Base-by-base conservation (phyloP, 1,284 basidiomycete genomes). In the Cystobasidium pallidum region DNA sequence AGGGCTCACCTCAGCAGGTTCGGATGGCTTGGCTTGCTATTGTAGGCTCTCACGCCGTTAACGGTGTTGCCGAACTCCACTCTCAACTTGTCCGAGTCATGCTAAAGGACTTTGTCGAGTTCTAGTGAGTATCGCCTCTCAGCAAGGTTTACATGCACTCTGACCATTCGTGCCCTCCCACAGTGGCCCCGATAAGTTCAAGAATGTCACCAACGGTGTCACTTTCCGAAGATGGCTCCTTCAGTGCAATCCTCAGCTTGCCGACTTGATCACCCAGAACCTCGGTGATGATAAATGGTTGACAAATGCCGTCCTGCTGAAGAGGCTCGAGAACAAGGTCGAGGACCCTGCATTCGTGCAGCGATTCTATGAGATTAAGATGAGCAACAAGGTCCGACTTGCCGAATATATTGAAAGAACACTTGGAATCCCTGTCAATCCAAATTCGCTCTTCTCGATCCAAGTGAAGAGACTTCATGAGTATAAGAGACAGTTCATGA, bases 381-480 rank as follows among this genome's bases (percentile, higher is more conserved):
- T 73, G 57, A 54, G 41, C 32, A 39, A 73, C 55, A 76, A 75
- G 78, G 77, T 72, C 19, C 70, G 76, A 30, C 77, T 84, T 13
- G 92, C 92, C 7, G 86, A 88, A 70, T 85, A 92, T 77, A 87
- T 95, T 32, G 85, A 91, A 81, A 81, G 81, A 13, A 90, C 88
- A 3, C 83, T 94, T 26, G 91, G 92, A 17, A 75, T 84, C 74
- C 86, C 81, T 34, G 84, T 95, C 73, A 88, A 91, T 78, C 88
- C 91, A 34, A 83, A 88, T 66, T 91, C 91, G 28, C 86, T 95
- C 85, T 95, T 94, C 79, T 91, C 94, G 79, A 89, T 94, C 19
- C 93, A 95, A 82, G 91, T 93, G 79, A 95, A 94, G 86, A 88
- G 90, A 73, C 81, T 92, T 76, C 89, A 91, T 70, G 90, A 93